These are phyloP conservation scores for Pythium volutum DNA, from an alignment of 352 stramenopile genomes.

Conservation along the genomic window DNA sequence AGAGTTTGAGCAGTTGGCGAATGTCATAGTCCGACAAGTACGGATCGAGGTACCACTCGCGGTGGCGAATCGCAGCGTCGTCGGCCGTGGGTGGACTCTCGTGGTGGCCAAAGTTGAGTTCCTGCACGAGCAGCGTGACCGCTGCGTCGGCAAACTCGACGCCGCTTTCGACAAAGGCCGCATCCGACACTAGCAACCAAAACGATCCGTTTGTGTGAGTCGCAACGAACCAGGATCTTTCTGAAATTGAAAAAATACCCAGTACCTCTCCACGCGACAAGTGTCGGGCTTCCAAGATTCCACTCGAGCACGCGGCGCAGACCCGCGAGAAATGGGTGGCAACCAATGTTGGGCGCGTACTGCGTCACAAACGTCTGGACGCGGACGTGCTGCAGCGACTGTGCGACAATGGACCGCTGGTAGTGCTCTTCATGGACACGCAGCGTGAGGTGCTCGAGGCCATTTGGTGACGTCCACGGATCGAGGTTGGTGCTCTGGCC, in stretches of 20 bases:
- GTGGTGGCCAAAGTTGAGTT: slow-evolving; percentile 61
- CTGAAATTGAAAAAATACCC: not conserved
- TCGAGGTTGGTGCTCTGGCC: slow-evolving; percentile 60
- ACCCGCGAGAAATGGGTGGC: slow-evolving; percentile 67
- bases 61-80: slow-evolving; percentile 28
- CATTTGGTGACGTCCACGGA: slow-evolving; percentile 26
- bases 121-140: slow-evolving; percentile 47
- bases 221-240: not conserved
- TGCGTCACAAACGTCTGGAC: slow-evolving; percentile 49
- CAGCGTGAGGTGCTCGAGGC: slow-evolving; percentile 30
- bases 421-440: slow-evolving; percentile 45
- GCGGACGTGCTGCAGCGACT: slow-evolving; percentile 35
- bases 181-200: slow-evolving; percentile 49
- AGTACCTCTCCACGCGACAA: slow-evolving; percentile 65
- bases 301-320: slow-evolving; percentile 49
- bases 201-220: slow-evolving; percentile 9
- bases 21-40: slow-evolving; percentile 76
- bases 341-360: slow-evolving; percentile 46
- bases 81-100: slow-evolving; percentile 4
- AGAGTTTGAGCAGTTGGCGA: slow-evolving; percentile 43
- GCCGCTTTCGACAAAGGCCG: slow-evolving; percentile 73
- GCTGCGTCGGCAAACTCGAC: slow-evolving; percentile 47
- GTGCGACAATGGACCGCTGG: slow-evolving; percentile 32
- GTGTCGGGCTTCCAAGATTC: slow-evolving; percentile 60
- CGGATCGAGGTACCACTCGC: slow-evolving; percentile 63